These are phyloP conservation scores for Xylariaceae sp. DNA, from an alignment of 2,329 filamentous ascomycete species.

Conservation along the genomic window DNA sequence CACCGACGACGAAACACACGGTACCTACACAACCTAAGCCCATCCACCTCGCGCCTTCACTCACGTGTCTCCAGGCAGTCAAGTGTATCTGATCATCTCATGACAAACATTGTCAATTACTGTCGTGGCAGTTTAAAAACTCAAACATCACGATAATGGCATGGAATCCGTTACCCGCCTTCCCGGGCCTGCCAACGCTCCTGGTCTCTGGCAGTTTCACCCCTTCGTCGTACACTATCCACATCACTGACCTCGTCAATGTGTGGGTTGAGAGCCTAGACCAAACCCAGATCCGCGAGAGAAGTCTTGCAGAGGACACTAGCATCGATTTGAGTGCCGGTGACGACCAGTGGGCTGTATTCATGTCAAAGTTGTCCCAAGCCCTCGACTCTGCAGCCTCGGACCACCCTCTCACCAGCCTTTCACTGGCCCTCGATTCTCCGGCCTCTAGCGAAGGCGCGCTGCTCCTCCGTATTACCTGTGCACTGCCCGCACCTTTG, in stretches of 20 bases:
- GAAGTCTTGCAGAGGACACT: constrained; percentile 60
- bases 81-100: no score
- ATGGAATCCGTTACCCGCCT: constrained; percentile 48
- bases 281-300: constrained; percentile 56
- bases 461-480: constrained; percentile 53
- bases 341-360: constrained; percentile 63
- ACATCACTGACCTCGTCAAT: constrained; percentile 67
- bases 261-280: constrained; percentile 69
- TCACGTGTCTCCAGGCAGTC: no score
- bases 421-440: constrained; percentile 38
- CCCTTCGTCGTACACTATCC: constrained; percentile 56
- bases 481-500: constrained; percentile 59
- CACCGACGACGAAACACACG: no score
- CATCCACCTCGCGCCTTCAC: no score
- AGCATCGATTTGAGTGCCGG: constrained; percentile 68
- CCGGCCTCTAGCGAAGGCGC: constrained; percentile 32
- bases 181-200: constrained; percentile 51
- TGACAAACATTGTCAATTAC: no score
- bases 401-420: constrained; percentile 41
- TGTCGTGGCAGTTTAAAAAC: no score
- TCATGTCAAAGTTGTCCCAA: constrained; percentile 59
- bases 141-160: constrained; percentile 16
- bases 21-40: no score
- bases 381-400: constrained; percentile 46
- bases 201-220: constrained; percentile 59